Evolutionary conservation across 139 green algal genomes (phyloP), one percentile per base, ranked within the genome.

Genomic region (Micractinium conductrix): DNA sequence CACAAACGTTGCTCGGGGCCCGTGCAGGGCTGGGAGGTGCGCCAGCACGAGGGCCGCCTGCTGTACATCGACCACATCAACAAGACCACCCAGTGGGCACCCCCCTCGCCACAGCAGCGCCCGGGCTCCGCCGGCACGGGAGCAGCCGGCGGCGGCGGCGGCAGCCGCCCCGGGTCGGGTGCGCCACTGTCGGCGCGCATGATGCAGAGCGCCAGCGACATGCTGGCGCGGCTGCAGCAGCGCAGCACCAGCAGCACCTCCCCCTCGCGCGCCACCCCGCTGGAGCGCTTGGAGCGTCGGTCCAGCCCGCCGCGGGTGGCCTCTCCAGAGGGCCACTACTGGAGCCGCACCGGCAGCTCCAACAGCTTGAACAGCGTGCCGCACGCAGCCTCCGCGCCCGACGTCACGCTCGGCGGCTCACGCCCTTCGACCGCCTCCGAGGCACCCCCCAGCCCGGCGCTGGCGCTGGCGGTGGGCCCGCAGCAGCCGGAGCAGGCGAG

Each of bases 31-130:
- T 99, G 96, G 96, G 97, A 99, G 90, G 90, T 91, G 55, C 92
- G 95, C 62, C 84, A 91, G n/a, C 93, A 98, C 87, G 85, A 85
- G 69, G 93, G 94, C n/a, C 85, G 94, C 28, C 88, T 92, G n/a
- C 98, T 99, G 70, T 98, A 96, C 84, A 96, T 99, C 26, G 96
- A 99, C 82, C 97, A 99, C 91, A 96, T 96, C 87, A 98, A 84
- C 33, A 91, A 90, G n/a, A 91, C 78, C 12, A 99, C 96, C 2
- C 95, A 89, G 0, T 99, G 96, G 96, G 78, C 88, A 7, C 28
- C 58, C 30, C 75, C 53, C 21, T 43, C 68, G 19, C 19, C 79
- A 42, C 33, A 71, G 68, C 44, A 22, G 53, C 33, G 53, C 72
- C 0, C 19, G 28, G 22, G 38, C 62, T 30, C 58, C 75, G n/a